phyloP scores from a whole-genome alignment of 2,329 filamentous ascomycete genomes.

The Phoma sp. region DNA sequence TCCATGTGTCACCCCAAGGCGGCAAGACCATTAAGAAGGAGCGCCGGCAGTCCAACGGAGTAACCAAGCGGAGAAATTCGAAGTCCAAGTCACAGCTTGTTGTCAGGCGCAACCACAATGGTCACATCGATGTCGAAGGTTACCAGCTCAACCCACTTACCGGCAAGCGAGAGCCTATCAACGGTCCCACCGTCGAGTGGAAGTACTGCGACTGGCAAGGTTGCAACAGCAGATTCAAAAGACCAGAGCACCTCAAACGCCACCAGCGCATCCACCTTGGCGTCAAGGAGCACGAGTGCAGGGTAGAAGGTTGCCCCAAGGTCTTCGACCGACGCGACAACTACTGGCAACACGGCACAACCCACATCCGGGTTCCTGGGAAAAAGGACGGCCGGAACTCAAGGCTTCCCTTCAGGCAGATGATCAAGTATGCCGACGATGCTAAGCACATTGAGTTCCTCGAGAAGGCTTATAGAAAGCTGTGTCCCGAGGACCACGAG shows the following conservation, averaged over 20 bases:
- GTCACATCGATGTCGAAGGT: slow-evolving; percentile 15
- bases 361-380: slow-evolving; percentile 35
- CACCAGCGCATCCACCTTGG: slow-evolving; percentile 36
- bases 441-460: slow-evolving; percentile 41
- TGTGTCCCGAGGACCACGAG: slow-evolving; percentile 22
- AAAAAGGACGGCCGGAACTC: slow-evolving; percentile 37
- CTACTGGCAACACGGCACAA: slow-evolving; percentile 40
- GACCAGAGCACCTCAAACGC: slow-evolving; percentile 41
- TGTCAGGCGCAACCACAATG: slow-evolving; percentile 13
- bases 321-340: slow-evolving; percentile 45
- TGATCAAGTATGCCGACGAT: slow-evolving; percentile 31
- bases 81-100: slow-evolving; percentile 15
- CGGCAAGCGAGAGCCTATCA: slow-evolving; percentile 15
- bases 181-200: slow-evolving; percentile 15
- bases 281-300: slow-evolving; percentile 29
- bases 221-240: slow-evolving; percentile 25
- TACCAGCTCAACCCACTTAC: slow-evolving; percentile 12
- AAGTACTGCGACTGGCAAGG: slow-evolving; percentile 15
- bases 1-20: slow-evolving; percentile 32
- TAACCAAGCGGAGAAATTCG: slow-evolving; percentile 17
- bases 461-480: slow-evolving; percentile 29
- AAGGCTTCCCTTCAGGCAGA: slow-evolving; percentile 30
- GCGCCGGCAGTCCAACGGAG: slow-evolving; percentile 7
- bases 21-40: slow-evolving; percentile 35
- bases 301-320: slow-evolving; percentile 28